Evolutionary conservation across 306 rosid genomes (phyloP), one percentile per base, ranked within the genome.

Genomic region (Trifolium fragiferum): DNA sequence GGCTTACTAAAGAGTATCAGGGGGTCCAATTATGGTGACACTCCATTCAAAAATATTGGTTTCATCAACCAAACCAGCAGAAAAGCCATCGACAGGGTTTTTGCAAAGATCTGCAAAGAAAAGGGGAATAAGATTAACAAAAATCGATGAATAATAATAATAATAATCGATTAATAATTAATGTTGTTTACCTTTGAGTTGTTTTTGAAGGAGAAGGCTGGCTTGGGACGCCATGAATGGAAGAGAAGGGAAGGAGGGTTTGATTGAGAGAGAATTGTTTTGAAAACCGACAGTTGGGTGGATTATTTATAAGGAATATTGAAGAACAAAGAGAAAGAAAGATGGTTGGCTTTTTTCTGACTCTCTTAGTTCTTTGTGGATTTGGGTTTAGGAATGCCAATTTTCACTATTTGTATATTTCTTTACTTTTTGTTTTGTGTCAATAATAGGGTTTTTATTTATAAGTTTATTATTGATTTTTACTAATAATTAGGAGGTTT

Each of bases 1-100:
- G 0, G 72, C 90, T 67, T 88, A 94, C 98, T 94, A 94, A 2
- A 91, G 98, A 77, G 98, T 94, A 87, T 94, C 98, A 6, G 98
- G 98, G 9, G 98, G 98, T 49, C 98, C 98, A 84, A 94, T 94
- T 82, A 94, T 75, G 46, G 98, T 94, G 51, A 94, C 98, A 83
- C 98, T 94, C 98, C 98, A 94, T 77, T 94, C 98, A 65, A 94
- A 94, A 66, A 94, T 90, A 85, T 91, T 91, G 74, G 3, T 87
- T 79, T 94, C 98, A 16, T 91, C 97, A 0, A 94, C 95, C 66
- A 94, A 89, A 76, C 98, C 98, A 4, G 98, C 98, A 8, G 98
- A 94, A 83, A 94, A 94, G 0, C 98, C 98, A 32, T 91, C 98
- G 4, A 94, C 98, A 0, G 97, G 98, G 59, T 90, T 79, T 75